Evolutionary conservation across 331 rosid species (phyloP), one percentile per base, ranked within the genome.

Genomic region (Rhamnella rubrinervis): DNA sequence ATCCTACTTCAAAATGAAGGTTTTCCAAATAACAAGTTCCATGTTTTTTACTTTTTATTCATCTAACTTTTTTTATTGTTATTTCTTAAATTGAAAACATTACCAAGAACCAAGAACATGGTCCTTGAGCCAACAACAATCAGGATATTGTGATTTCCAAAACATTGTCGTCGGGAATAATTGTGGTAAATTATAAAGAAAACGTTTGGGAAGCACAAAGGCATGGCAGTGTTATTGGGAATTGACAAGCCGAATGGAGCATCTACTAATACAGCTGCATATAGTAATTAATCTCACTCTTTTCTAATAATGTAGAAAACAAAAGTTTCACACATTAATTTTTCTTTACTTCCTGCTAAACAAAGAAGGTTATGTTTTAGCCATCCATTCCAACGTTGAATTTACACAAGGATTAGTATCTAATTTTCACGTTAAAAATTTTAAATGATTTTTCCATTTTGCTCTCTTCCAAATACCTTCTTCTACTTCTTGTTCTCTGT

Each of bases 181-280:
- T 61, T 64, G 59, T 38, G 67, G 71, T 58, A 39, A 50, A 38
- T 6, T 40, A 44, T 19, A 49, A 61, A 38, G 19, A 23, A 10
- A 8, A 41, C 9, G 7, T 71, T 74, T 72, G 78, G 79, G 80
- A 68, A 78, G 74, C 78, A 52, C 76, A 53, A 59, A 64, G 68
- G 55, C 71, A 12, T 73, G 82, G 72, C 76, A 70, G 79, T 65
- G 21, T 65, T 73, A 62, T 69, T 61, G 80, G 87, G 75, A 76
- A 63, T 68, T 59, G 28, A 17, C 5, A 41, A 55, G 37, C 50
- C 39, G 37, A 65, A 28, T 21, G 61, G 44, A 15, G 55, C 61
- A 83, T 12, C 8, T 37, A 68, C 17, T 14, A 46, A 16, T 37
- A 56, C 17, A 7, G 53, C 4, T 2, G 49, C 13, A 7, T 44